Percentiles rank a stretch among this genome's conserved stretches.
These are phyloP conservation scores for Kwoniella dejecticola DNA, from an alignment of 768 basidiomycete genomes.

Conservation along the genomic window DNA sequence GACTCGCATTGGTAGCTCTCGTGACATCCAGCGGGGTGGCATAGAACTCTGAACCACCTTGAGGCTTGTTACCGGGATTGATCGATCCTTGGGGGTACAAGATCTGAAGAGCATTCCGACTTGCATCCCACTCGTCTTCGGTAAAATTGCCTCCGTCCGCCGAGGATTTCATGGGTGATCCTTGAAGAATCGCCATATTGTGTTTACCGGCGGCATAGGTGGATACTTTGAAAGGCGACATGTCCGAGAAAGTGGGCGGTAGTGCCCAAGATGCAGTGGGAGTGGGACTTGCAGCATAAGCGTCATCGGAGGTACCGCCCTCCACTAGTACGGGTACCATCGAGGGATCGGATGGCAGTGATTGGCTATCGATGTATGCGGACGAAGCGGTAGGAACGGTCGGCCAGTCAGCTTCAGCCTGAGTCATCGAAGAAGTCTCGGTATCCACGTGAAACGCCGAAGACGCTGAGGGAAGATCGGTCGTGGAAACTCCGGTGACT, in stretches of 20 bases:
- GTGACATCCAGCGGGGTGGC: constrained; percentile 60
- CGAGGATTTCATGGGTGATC: constrained; percentile 57
- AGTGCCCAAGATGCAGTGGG: constrained; percentile 58
- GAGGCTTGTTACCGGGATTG: constrained; percentile 63
- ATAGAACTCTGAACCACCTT: constrained; percentile 75
- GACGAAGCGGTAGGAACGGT: too few relatives aligned
- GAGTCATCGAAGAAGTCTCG: background rate
- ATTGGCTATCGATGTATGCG: too few relatives aligned
- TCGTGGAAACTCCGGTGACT: background rate
- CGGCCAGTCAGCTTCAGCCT: too few relatives aligned
- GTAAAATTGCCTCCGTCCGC: constrained; percentile 5
- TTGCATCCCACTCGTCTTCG: constrained; percentile 21
- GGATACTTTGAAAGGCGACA: constrained; percentile 65
- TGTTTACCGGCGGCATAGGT: constrained; percentile 62
- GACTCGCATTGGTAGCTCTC: constrained; percentile 14
- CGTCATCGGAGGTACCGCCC: constrained; percentile 1
- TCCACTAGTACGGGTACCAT: constrained; percentile 7
- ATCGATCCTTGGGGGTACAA: constrained; percentile 70
- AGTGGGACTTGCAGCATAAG: background rate
- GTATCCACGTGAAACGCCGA: too few relatives aligned
- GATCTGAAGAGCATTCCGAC: constrained; percentile 61
- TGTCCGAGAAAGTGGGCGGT: constrained; percentile 63
- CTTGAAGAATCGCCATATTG: constrained; percentile 64
- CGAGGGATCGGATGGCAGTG: background rate
- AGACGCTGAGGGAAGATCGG: background rate